phyloP scores from a whole-genome alignment of 352 stramenopile species.

The Pythium diclinum region DNA sequence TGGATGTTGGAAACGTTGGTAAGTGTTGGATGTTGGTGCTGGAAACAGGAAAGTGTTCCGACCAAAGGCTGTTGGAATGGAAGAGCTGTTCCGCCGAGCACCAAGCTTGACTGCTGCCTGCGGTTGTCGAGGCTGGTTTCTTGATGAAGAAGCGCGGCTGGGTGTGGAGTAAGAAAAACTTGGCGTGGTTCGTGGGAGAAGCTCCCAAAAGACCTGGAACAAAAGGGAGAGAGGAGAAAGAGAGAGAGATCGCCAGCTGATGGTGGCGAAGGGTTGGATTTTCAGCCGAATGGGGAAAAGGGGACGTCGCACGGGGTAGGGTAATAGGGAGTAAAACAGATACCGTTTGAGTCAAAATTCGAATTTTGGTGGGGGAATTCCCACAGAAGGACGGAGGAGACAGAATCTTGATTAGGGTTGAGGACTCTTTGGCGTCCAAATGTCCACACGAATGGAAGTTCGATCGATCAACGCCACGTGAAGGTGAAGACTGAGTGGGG shows the following conservation, averaged over 20 bases:
- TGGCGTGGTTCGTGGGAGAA: background rate
- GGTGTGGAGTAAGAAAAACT: background rate
- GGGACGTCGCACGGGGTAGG: conserved; percentile 4
- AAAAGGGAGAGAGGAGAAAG: background rate
- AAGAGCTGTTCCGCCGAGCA: too few relatives aligned
- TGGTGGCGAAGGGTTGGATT: conserved; percentile 8
- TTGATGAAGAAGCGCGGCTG: conserved; percentile 5
- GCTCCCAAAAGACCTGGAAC: background rate
- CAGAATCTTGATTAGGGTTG: conserved; percentile 2
- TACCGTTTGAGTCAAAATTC: background rate
- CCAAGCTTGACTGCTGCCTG: background rate
- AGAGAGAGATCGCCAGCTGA: conserved; percentile 2
- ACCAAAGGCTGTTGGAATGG: too few relatives aligned
- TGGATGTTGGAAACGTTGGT: background rate
- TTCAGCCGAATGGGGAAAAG: conserved; percentile 9
- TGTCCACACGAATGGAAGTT: background rate
- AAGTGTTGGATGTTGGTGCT: background rate
- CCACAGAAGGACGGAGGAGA: background rate
- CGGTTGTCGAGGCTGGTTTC: background rate
- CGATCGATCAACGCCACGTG: background rate
- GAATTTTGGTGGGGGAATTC: background rate
- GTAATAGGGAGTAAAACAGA: background rate
- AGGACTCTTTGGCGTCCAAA: background rate
- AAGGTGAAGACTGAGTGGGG: background rate
- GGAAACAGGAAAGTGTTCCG: too few relatives aligned